A percentile compares a stretch with the other conserved stretches of the same genome.
Evolutionary conservation across 2,329 filamentous ascomycete genomes (phyloP).

Genomic region (Microsporum canis): DNA sequence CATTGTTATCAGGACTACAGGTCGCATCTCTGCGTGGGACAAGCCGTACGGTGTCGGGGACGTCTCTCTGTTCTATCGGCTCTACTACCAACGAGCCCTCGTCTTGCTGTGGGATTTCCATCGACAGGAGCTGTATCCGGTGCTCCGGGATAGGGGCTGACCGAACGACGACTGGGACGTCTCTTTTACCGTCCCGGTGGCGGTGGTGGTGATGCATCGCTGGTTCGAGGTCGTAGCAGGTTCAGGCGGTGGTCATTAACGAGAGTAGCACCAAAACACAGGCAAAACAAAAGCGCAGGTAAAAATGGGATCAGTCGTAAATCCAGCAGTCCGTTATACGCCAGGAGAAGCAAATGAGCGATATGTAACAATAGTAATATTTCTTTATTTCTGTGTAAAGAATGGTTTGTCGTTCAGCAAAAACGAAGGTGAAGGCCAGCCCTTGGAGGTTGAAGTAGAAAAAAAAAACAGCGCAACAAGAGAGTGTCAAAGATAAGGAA

Average conservation of each 20-base stretch:
- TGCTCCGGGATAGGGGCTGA: not conserved
- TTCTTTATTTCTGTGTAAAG: not conserved
- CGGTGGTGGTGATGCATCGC: not conserved
- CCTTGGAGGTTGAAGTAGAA: not conserved
- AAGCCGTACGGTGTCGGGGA: not conserved
- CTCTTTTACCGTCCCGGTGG: not conserved
- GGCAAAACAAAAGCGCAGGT: not conserved
- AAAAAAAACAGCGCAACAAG: not conserved
- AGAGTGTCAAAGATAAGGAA: not conserved
- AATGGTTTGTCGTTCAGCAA: not conserved
- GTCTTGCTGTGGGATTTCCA: not conserved
- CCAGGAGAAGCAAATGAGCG: not conserved
- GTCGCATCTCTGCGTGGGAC: constrained; percentile 11
- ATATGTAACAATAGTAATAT: not conserved
- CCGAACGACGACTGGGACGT: not conserved
- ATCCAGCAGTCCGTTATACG: not conserved
- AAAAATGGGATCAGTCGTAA: not conserved
- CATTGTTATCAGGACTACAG: constrained; percentile 19
- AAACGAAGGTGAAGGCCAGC: not conserved
- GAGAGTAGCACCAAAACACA: not conserved
- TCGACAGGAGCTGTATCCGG: not conserved
- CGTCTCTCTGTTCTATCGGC: not conserved
- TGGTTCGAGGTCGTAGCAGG: not conserved
- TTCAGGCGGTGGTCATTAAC: not conserved
- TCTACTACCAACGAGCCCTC: not conserved